Conservation (phyloP, 1,284 basidiomycete species). For the Ceratobasidium theobromae region DNA sequence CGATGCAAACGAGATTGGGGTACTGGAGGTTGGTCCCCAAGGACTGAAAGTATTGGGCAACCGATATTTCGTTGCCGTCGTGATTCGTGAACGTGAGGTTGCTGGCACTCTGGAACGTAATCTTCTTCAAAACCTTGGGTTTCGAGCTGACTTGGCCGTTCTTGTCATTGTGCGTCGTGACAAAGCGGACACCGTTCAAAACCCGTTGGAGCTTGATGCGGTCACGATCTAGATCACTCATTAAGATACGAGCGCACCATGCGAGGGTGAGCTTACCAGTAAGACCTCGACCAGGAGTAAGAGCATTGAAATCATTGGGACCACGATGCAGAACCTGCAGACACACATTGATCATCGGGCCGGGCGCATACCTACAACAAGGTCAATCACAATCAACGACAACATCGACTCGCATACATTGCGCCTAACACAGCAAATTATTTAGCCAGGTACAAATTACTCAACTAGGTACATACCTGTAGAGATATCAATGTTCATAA, state of each 20-base stretch:
- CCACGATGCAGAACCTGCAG: slow-evolving; percentile 56
- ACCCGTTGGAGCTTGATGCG: slow-evolving; percentile 54
- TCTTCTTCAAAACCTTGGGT: slow-evolving; percentile 56
- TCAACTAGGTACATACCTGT: slow-evolving; percentile 51
- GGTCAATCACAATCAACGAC: not conserved
- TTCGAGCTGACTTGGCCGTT: not conserved
- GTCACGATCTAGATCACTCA: slow-evolving; percentile 8
- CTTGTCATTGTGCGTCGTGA: slow-evolving; percentile 47
- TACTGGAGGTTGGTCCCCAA: slow-evolving; percentile 15
- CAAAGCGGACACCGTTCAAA: slow-evolving; percentile 57
- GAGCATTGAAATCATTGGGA: slow-evolving; percentile 57
- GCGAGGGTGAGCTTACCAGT: not conserved
- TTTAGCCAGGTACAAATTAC: slow-evolving; percentile 45
- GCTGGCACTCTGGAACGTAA: slow-evolving; percentile 54
- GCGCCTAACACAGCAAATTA: not conserved
- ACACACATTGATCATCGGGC: slow-evolving; percentile 53
- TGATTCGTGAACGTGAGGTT: slow-evolving; percentile 53
- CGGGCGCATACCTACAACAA: slow-evolving; percentile 51
- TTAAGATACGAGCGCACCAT: not conserved
- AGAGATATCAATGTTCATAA: slow-evolving; percentile 76
- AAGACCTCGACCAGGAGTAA: slow-evolving; percentile 49
- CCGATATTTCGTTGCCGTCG: slow-evolving; percentile 24
- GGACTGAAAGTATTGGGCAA: slow-evolving; percentile 32
- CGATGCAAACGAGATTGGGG: slow-evolving; percentile 27
- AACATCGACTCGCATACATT: not conserved